These are phyloP conservation scores for Oryza glaberrima DNA, from an alignment of 176 grass and related monocot species.

Conservation along the genomic window DNA sequence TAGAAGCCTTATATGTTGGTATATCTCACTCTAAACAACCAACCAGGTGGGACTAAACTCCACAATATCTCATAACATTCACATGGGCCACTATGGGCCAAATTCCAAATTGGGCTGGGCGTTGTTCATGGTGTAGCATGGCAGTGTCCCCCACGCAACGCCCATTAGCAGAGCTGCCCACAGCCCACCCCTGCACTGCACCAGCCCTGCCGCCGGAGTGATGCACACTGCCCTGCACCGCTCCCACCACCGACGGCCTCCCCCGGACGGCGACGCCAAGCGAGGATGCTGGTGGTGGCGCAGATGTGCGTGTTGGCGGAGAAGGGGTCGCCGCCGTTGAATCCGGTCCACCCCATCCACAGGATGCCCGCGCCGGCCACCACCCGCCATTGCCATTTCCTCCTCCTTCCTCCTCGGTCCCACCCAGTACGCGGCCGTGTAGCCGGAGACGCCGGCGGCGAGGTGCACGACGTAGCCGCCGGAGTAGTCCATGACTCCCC, in stretches of 20 bases:
- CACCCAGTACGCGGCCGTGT: conserved; percentile 50
- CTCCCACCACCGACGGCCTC: conserved; percentile 49
- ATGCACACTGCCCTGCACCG: conserved; percentile 47
- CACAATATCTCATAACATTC: too few relatives aligned
- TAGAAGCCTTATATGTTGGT: too few relatives aligned
- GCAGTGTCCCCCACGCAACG: too few relatives aligned
- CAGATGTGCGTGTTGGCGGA: conserved; percentile 53
- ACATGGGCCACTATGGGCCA: too few relatives aligned
- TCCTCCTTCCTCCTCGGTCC: conserved; percentile 44
- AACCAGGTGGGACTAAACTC: too few relatives aligned
- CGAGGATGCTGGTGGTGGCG: conserved; percentile 52
- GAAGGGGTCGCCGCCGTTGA: conserved; percentile 61
- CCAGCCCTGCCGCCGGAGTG: conserved; percentile 50
- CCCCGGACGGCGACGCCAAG: conserved; percentile 42
- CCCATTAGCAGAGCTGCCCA: too few relatives aligned
- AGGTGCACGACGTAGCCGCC: too few relatives aligned
- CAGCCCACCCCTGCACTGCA: too few relatives aligned
- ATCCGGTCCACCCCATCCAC: conserved; percentile 58
- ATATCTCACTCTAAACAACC: too few relatives aligned
- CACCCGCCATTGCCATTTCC: neutral
- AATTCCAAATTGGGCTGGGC: too few relatives aligned
- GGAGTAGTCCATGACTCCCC: conserved; percentile 17
- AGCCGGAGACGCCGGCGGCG: too few relatives aligned
- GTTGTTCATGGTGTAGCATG: too few relatives aligned
- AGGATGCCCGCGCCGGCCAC: conserved; percentile 43